Evolutionary conservation across 225 moss, liverwort and hornwort species (phyloP), one percentile per base, ranked within the genome.

Genomic region (Sphagnum tenellum): DNA sequence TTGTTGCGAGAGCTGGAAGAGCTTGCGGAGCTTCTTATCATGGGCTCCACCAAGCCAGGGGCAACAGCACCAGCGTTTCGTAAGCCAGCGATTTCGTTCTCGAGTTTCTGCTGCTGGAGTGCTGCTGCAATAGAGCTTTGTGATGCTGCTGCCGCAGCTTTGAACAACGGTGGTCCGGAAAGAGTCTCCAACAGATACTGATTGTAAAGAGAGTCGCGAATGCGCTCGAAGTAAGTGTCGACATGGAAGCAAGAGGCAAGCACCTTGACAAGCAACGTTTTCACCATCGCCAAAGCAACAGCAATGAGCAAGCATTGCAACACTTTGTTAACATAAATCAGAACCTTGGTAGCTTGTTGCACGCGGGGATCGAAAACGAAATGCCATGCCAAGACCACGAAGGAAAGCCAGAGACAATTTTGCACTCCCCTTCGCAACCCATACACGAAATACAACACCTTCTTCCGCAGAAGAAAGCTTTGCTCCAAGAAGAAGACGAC

Each of bases 221-320:
- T 92, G 46, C 96, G 79, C 71, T 92, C 96, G 57, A 96, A 96
- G 68, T 87, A 96, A 8, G 88, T 92, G 1, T 77, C 88, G 45
- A 96, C 90, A 47, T 96, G 96, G 65, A 90, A 96, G 5, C 84
- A 85, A 8, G 92, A 96, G 5, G 96, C 92, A 5, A 96, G 79
- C 7, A 92, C 75, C 69, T 96, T 96, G 54, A 96, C 88, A 5
- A 92, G 8, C 11, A 96, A 73, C 5, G 88, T 90, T 60, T 96
- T 92, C 0, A 96, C 70, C 29, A 96, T 74, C 8, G 83, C 72
- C 45, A 92, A 69, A 0, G 87, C 59, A 3, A 88, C 87, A 45
- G 67, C 92, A 3, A 96, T 78, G 6, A 96, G 74, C 44, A 89
- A 80, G 12, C 96, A 96, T 12, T 81, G 69, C 59, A 96, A 73